Percentiles rank a stretch among this genome's conserved stretches.
Evolutionary conservation across 1,284 basidiomycete genomes (phyloP).

Genomic region (Neotropicomus parvogracilis): DNA sequence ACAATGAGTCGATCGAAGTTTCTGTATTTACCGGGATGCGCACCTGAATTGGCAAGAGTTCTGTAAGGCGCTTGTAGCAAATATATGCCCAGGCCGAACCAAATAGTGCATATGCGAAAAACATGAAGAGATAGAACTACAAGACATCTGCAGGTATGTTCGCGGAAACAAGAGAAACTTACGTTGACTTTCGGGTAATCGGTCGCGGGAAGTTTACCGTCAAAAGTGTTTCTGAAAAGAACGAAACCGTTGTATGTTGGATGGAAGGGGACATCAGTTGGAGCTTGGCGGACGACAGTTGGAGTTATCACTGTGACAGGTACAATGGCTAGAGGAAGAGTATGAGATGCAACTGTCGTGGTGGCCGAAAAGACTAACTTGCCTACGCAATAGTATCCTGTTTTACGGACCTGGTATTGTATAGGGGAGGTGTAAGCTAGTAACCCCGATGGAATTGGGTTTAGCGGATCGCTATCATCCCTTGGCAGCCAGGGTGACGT

Average conservation of each 20-base stretch:
- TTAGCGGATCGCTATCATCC: slow-evolving; percentile 34
- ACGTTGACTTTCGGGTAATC: slow-evolving; percentile 99
- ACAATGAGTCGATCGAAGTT: slow-evolving; percentile 5
- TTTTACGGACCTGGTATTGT: slow-evolving; percentile 79
- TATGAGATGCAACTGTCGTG: slow-evolving; percentile 11
- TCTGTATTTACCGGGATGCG: slow-evolving; percentile 17
- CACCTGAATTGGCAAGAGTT: slow-evolving; percentile 84
- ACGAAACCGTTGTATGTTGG: slow-evolving; percentile 82
- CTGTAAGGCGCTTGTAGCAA: slow-evolving; percentile 78
- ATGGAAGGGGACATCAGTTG: slow-evolving; percentile 60
- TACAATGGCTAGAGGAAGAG: slow-evolving; percentile 59
- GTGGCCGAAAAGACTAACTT: slow-evolving; percentile 32
- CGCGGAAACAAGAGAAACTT: slow-evolving; percentile 32
- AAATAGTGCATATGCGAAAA: slow-evolving; percentile 69
- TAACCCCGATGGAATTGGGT: slow-evolving; percentile 47
- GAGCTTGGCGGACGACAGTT: slow-evolving; percentile 33
- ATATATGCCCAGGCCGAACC: slow-evolving; percentile 80
- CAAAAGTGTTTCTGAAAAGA: slow-evolving; percentile 85
- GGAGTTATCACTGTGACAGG: slow-evolving; percentile 68
- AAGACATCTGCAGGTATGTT: slow-evolving; percentile 2
- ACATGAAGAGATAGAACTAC: slow-evolving; percentile 88
- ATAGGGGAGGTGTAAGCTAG: slow-evolving; percentile 60
- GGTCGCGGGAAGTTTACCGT: slow-evolving; percentile 85
- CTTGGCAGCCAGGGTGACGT: slow-evolving; percentile 46
- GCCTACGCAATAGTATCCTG: slow-evolving; percentile 96